Evolutionary conservation across 139 green algal genomes (phyloP).

Genomic region (Tetratostichococcus sp.): DNA sequence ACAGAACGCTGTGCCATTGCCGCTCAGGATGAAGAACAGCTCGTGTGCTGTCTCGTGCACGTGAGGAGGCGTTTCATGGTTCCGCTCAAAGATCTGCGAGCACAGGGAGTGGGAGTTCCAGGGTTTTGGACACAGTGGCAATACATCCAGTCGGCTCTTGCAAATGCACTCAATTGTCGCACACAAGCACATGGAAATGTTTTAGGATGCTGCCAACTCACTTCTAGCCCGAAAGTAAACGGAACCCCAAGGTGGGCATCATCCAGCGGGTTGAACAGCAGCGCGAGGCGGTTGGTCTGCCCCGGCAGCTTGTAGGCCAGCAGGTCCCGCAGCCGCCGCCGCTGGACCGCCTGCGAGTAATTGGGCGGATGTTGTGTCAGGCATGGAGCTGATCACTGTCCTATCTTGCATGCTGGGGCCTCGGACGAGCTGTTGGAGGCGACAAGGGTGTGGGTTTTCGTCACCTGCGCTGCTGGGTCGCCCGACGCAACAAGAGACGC

Average conservation of each 20-base stretch:
- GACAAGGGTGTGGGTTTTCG: too few species aligned
- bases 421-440: too few species aligned
- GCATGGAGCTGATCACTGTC: too few species aligned
- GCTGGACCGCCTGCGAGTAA: background rate
- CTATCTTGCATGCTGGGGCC: too few species aligned
- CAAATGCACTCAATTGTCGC: too few species aligned
- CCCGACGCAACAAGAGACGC: background rate
- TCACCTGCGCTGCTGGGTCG: background rate
- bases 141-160: too few species aligned
- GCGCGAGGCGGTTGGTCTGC: slow-evolving; percentile 75
- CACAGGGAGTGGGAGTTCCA: too few species aligned
- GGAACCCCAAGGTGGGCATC: slow-evolving; percentile 16
- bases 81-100: slow-evolving; percentile 54
- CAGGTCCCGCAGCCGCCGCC: slow-evolving; percentile 45
- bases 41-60: slow-evolving; percentile 67
- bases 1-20: slow-evolving; percentile 55
- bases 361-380: too few species aligned
- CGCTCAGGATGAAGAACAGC: slow-evolving; percentile 81
- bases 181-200: too few species aligned
- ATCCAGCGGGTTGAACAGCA: slow-evolving; percentile 60
- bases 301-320: slow-evolving; percentile 63
- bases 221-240: slow-evolving; percentile 72
- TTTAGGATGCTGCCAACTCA: background rate
- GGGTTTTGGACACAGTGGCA: too few species aligned
- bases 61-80: slow-evolving; percentile 58